A percentile compares a stretch with the other conserved stretches of the same genome.
phyloP scores from a whole-genome alignment of 306 rosid genomes.

The Dryas octopetala region DNA sequence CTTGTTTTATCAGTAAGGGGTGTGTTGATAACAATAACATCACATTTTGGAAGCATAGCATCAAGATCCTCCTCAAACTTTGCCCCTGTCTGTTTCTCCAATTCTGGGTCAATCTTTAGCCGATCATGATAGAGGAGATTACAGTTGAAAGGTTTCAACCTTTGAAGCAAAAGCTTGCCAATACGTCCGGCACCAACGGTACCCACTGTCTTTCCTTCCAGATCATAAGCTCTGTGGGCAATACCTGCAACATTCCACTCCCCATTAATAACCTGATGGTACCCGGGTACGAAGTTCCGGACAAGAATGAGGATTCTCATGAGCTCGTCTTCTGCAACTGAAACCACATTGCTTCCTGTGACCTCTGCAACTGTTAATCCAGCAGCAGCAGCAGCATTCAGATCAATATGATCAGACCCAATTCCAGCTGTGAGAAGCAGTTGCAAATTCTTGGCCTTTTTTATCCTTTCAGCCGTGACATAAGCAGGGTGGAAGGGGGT shows the following conservation, averaged over 20 bases:
- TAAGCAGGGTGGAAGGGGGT: slow-evolving; percentile 99
- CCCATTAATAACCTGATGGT: slow-evolving; percentile 68
- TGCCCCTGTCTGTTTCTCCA: slow-evolving; percentile 78
- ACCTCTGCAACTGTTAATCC: slow-evolving; percentile 95
- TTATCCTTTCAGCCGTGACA: slow-evolving; percentile 88
- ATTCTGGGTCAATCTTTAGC: slow-evolving; percentile 60
- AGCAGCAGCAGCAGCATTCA: slow-evolving; percentile 90
- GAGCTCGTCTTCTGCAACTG: slow-evolving; percentile 96
- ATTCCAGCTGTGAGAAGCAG: slow-evolving; percentile 90
- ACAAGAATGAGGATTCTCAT: slow-evolving; percentile 87
- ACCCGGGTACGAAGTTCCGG: slow-evolving; percentile 83
- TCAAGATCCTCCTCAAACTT: slow-evolving; percentile 91
- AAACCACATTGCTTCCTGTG: slow-evolving; percentile 89
- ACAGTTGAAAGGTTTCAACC: slow-evolving; percentile 89
- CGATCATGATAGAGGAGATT: slow-evolving; percentile 89
- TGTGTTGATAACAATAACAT: slow-evolving; percentile 77
- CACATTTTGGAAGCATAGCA: slow-evolving; percentile 95
- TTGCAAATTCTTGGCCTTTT: slow-evolving; percentile 83
- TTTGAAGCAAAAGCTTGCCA: slow-evolving; percentile 81
- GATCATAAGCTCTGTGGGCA: slow-evolving; percentile 85
- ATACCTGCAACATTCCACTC: slow-evolving; percentile 98
- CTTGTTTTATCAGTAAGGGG: slow-evolving; percentile 93
- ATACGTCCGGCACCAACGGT: slow-evolving; percentile 90
- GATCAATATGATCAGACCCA: slow-evolving; percentile 92
- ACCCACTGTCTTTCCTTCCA: slow-evolving; percentile 91